Evolutionary conservation across 1,139 yeast species (phyloP), one percentile per base, ranked within the genome.

Genomic region (Candida tropicalis): DNA sequence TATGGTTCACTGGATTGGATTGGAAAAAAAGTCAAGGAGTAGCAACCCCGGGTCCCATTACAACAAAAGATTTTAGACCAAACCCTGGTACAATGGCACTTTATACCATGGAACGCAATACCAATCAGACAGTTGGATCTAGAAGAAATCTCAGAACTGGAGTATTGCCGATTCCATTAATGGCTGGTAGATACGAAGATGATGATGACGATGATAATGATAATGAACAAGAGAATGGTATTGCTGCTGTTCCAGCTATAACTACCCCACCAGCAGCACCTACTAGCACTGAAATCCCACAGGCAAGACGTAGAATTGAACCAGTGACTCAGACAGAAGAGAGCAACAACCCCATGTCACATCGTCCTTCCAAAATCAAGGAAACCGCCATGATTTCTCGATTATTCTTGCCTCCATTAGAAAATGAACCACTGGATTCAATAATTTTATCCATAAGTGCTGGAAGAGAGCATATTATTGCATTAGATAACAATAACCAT

Each of bases 391-490:
- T 65, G 40, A 51, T 73, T 16, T 60, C 68, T 9, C 58, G 59
- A 40, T 48, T 68, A 15, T 44, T 49, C 8, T 49, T 66, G 8
- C 73, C 73, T 1, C 51, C 52, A 8, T 56, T 3, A 45, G 45
- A 32, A 27, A 11, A 13, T 10, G 15, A 18, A 36, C 22, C 36
- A 20, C 11, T 37, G 17, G 48, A 45, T 23, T 46, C 55, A 22
- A 68, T 63, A 45, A 68, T 84, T 40, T 57, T 75, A 2, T 70
- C 81, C 2, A 70, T 85, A 3, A 71, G 83, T 11, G 75, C 87
- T 35, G 95, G 95, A 0, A 63, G 95, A 47, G 70, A 77, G 35
- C 91, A 84, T 58, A 73, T 85, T 38, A 61, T 85, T 10, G 93
- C 84, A 0, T 60, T 85, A 40, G 87, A 82, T 51, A 64, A 70